These are phyloP conservation scores for Collybia nuda DNA, from an alignment of 768 basidiomycete species.

Conservation along the genomic window DNA sequence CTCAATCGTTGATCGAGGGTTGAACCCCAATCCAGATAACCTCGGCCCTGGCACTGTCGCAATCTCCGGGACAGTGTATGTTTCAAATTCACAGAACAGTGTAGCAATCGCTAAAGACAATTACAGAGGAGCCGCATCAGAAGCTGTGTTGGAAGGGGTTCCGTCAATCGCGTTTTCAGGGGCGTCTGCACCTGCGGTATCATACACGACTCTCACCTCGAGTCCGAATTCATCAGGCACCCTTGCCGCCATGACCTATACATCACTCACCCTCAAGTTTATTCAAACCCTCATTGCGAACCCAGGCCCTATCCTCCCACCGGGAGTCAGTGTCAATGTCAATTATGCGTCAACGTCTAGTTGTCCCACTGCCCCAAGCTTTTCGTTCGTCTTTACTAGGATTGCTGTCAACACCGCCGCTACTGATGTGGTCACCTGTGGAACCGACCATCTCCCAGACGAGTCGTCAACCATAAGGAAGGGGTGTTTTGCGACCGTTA, in stretches of 20 bases:
- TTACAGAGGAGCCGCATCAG: slow-evolving; percentile 46
- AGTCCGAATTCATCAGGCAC: slow-evolving; percentile 31
- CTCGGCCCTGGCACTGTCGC: slow-evolving; percentile 27
- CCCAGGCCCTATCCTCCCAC: slow-evolving; percentile 36
- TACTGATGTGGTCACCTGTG: slow-evolving; percentile 45
- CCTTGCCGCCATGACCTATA: slow-evolving; percentile 39
- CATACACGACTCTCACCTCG: slow-evolving; percentile 47
- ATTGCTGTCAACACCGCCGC: slow-evolving; percentile 27
- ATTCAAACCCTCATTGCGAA: slow-evolving; percentile 27
- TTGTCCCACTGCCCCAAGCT: slow-evolving; percentile 36
- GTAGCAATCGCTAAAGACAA: not conserved
- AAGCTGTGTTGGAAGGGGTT: slow-evolving; percentile 47
- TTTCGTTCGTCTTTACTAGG: slow-evolving; percentile 45
- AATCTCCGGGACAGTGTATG: slow-evolving; percentile 44
- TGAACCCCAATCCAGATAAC: slow-evolving; percentile 22
- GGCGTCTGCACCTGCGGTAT: slow-evolving; percentile 38
- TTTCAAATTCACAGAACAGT: not conserved
- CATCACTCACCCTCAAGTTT: slow-evolving; percentile 41
- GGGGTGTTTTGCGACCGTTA: slow-evolving; percentile 48
- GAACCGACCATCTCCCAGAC: slow-evolving; percentile 37
- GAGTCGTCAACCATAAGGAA: slow-evolving; percentile 38
- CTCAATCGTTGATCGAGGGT: not conserved
- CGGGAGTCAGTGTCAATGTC: slow-evolving; percentile 44
- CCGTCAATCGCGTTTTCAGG: slow-evolving; percentile 52
- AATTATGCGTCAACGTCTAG: slow-evolving; percentile 42